Evolutionary conservation across 306 rosid genomes (phyloP).

Genomic region (Castanopsis chinensis): DNA sequence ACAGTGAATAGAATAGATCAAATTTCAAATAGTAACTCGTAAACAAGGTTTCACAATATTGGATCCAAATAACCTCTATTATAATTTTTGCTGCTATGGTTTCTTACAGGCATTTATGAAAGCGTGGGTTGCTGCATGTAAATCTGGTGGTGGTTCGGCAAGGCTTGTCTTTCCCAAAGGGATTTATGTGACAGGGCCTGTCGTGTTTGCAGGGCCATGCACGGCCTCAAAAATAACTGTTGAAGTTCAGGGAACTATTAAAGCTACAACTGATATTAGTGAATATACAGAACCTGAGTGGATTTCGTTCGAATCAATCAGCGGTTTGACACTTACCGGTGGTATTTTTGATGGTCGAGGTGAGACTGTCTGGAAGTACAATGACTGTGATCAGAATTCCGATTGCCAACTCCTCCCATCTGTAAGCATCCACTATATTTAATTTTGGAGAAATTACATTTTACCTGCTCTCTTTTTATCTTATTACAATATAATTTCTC

Average conservation of each 20-base stretch:
- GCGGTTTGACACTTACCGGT: constrained; percentile 47
- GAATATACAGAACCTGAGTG: constrained; percentile 52
- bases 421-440: constrained; percentile 27
- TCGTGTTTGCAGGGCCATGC: constrained; percentile 69
- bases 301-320: constrained; percentile 42
- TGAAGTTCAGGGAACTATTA: constrained; percentile 44
- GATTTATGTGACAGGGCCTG: constrained; percentile 42
- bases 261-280: constrained; percentile 47
- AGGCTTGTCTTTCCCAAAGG: constrained; percentile 63
- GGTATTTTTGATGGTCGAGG: constrained; percentile 77
- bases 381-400: constrained; percentile 17
- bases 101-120: constrained; percentile 55
- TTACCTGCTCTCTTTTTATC: no score
- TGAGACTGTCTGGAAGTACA: constrained; percentile 30
- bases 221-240: constrained; percentile 36
- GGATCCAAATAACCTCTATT: no score
- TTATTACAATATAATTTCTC: no score
- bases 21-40: no score
- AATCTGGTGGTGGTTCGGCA: constrained; percentile 22
- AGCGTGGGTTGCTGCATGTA: constrained; percentile 72
- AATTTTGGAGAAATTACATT: no score
- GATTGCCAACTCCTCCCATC: constrained; percentile 42
- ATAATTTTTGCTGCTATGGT: neutral
- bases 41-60: no score
- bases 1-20: no score